Evolutionary conservation across 768 basidiomycete genomes (phyloP), one percentile per base, ranked within the genome.

Genomic region (Rubroboletus pulcherrimus): DNA sequence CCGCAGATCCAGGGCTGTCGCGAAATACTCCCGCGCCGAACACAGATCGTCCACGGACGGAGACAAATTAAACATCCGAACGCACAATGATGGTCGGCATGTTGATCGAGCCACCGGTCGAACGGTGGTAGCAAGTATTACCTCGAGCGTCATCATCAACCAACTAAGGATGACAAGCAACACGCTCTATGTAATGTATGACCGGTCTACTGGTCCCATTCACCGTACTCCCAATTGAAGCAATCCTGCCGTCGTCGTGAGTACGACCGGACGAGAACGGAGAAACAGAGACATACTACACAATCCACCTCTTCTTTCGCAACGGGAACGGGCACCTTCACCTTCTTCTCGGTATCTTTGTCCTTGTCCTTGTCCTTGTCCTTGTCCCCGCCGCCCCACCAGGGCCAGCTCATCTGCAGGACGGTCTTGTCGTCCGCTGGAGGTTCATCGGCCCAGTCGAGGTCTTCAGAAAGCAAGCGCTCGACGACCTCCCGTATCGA

Each of bases 401-500:
- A 63, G 10, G 69, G 65, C 72, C 62, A 60, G 26, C 53, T 41
- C 39, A 24, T 52, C 15, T 17, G 37, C 9, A 45, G 51, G 7
- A 47, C 42, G 1, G 5, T 34, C 38, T 60, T 24, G 31, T 59
- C 51, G 6, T 56, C 49, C 14, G 58, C 33, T 17, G 53, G 52
- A 26, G 59, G 54, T 31, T 70, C 64, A 21, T 69, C 69, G 4
- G 64, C 77, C 83, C 84, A 84, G 42, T 84, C 82, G 41, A 82
- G 70, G 6, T 74, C 76, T 40, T 77, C 71, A 55, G 80, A 74
- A 30, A 89, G 75, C 42, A 88, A 71, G 54, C 82, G 79, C 19
- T 92, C 87, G 59, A 93, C 80, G 47, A 93, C 69, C 5, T 83
- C 77, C n/a, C 75, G 75, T 56, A 94, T 91, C 2, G 78, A 66